Evolutionary conservation across 2,329 filamentous ascomycete genomes (phyloP).

Genomic region (Fusarium continuum): DNA sequence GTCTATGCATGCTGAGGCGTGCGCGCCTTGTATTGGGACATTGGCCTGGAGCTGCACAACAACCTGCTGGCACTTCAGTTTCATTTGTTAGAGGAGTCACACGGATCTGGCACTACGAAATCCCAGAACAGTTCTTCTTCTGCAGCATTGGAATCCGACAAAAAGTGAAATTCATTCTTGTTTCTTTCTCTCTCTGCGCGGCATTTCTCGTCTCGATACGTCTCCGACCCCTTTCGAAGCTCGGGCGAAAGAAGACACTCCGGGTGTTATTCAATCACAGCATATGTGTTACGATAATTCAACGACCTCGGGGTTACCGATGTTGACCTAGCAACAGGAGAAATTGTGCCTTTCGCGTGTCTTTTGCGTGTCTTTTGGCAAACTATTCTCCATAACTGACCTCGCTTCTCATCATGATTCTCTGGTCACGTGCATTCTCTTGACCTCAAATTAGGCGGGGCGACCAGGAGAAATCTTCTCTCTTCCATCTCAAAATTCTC

Average conservation of each 20-base stretch:
- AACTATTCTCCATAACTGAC: conserved; percentile 15
- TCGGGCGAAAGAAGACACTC: conserved; percentile 9
- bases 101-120: conserved; percentile 46
- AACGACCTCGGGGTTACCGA: not conserved
- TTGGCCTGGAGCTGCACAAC: conserved; percentile 42
- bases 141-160: conserved; percentile 43
- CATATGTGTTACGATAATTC: conserved; percentile 33
- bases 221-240: conserved; percentile 21
- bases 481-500: conserved; percentile 14
- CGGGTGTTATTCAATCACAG: conserved; percentile 22
- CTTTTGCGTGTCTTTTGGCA: conserved; percentile 9
- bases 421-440: conserved; percentile 18
- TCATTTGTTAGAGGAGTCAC: conserved; percentile 47
- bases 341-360: not conserved
- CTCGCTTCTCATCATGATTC: conserved; percentile 24
- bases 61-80: conserved; percentile 41
- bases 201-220: not conserved
- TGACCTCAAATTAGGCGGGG: conserved; percentile 38
- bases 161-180: conserved; percentile 43
- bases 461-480: conserved; percentile 6
- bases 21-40: conserved; percentile 46
- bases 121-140: conserved; percentile 46
- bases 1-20: conserved; percentile 45
- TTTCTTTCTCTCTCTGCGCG: conserved; percentile 22
- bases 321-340: conserved; percentile 21